Evolutionary conservation across 805 yeast genomes (phyloP).

Genomic region (Grigorovia humatica): DNA sequence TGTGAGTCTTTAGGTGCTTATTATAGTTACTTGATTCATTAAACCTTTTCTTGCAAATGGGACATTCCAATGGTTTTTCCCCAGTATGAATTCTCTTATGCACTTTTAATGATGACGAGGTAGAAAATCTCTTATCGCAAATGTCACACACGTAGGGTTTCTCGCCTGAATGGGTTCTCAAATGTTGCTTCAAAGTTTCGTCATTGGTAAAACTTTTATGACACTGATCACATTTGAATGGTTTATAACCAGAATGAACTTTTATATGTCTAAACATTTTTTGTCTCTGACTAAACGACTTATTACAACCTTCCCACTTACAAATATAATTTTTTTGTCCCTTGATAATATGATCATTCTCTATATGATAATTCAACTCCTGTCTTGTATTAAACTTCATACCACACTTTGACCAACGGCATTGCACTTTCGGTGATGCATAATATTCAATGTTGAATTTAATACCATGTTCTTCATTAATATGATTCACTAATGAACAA

Average conservation of each 20-base stretch:
- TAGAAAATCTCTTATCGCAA: slow-evolving; percentile 74
- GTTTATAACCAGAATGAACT: slow-evolving; percentile 78
- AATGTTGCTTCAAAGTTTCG: slow-evolving; percentile 68
- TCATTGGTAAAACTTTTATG: slow-evolving; percentile 66
- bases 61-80: slow-evolving; percentile 74
- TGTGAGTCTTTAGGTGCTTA: slow-evolving; percentile 79
- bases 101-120: slow-evolving; percentile 71
- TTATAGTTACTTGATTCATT: slow-evolving; percentile 83
- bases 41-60: slow-evolving; percentile 73
- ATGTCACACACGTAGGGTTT: slow-evolving; percentile 66
- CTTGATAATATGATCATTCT: slow-evolving; percentile 56
- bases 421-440: slow-evolving; percentile 2
- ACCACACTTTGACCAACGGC: slow-evolving; percentile 38
- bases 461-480: slow-evolving; percentile 38
- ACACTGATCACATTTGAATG: slow-evolving; percentile 64
- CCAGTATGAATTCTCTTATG: slow-evolving; percentile 86
- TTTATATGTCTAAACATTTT: slow-evolving; percentile 79
- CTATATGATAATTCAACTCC: slow-evolving; percentile 63
- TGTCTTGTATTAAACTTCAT: slow-evolving; percentile 40
- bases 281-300: slow-evolving; percentile 73
- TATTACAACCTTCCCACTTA: slow-evolving; percentile 67
- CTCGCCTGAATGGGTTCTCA: slow-evolving; percentile 81
- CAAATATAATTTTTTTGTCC: slow-evolving; percentile 66
- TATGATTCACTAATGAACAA: slow-evolving; percentile 48
- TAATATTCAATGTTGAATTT: slow-evolving; percentile 21